phyloP scores from a whole-genome alignment of 164 flowering plant species.

The Aristolochia fimbriata region DNA sequence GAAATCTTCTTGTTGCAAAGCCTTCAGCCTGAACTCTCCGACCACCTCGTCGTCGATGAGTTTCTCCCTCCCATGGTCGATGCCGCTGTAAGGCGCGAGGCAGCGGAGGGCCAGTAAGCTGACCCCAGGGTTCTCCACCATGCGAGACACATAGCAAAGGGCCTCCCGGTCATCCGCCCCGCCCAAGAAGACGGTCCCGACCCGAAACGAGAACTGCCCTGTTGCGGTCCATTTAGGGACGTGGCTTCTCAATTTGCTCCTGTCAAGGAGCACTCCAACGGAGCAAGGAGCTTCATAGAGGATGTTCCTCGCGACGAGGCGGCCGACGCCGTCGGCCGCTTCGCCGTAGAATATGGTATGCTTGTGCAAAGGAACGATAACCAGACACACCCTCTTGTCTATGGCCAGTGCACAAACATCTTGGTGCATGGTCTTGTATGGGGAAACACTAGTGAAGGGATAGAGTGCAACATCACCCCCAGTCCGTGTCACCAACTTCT shows the following conservation, averaged over 20 bases:
- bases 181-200: conserved; percentile 62
- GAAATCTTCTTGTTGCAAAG: background rate
- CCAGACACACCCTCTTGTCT: conserved; percentile 24
- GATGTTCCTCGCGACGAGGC: background rate
- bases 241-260: background rate
- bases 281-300: conserved; percentile 39
- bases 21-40: background rate
- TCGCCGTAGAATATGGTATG: background rate
- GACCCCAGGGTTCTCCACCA: conserved; percentile 52
- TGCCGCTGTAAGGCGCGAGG: conserved; percentile 18
- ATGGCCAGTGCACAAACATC: conserved; percentile 59
- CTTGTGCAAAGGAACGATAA: conserved; percentile 39
- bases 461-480: conserved; percentile 20
- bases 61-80: conserved; percentile 3
- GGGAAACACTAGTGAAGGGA: conserved; percentile 30
- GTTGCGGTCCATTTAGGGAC: conserved; percentile 16
- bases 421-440: conserved; percentile 49
- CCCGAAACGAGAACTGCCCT: conserved; percentile 4
- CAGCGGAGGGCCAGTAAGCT: conserved; percentile 58
- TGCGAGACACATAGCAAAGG: conserved; percentile 41
- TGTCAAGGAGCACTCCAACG: conserved; percentile 38
- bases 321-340: background rate
- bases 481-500: conserved; percentile 17
- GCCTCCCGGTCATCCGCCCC: conserved; percentile 81
- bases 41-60: background rate